Base-by-base conservation (phyloP, 1,139 yeast species). In the Kodamaea sp. region DNA sequence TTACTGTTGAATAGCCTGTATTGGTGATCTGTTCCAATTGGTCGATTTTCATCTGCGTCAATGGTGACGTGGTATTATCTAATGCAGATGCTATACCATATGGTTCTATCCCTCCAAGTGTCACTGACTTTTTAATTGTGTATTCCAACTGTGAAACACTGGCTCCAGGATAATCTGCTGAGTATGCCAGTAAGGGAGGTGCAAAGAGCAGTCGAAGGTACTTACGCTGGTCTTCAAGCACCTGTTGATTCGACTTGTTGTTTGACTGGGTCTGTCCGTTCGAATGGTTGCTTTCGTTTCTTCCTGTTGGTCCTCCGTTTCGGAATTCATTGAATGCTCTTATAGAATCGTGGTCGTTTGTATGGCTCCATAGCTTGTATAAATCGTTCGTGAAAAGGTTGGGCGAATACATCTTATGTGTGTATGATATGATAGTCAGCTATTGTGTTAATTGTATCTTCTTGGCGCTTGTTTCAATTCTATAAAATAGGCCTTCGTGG, bases 141-240 rank as follows among this genome's bases (percentile, higher is more conserved):
- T 57, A 60, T 31, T 61, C 66, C 29, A 63, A 43, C 29, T 60
- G 58, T 1, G 55, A 46, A 12, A 57, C 38, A 34, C 60, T 59
- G 24, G 78, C 72, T 0, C 82, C 82, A 2, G 79, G 76, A 31
- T 59, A 55, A 15, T 70, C 76, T 1, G 79, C 69, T 0, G 78
- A 68, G 46, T 75, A 77, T 1, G 80, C 75, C 34, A 73, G 67
- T 21, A 77, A 53, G 5, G 81, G 78, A 1, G 80, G 80, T 0
- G 79, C 79, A 46, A 60, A 67, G 26, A 55, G 42, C 44, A 37
- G 52, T 18, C 54, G 47, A 12, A 48, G 38, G 33, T 46, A 44
- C 35, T 40, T 45, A 7, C 47, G 30, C 12, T 55, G 58, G 9
- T 55, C 58, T 16, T 53, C 58, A 5, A 32, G 15, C 11, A 32